Base-by-base conservation (phyloP, 176 grass and related monocot species). In the Musa beccarii region DNA sequence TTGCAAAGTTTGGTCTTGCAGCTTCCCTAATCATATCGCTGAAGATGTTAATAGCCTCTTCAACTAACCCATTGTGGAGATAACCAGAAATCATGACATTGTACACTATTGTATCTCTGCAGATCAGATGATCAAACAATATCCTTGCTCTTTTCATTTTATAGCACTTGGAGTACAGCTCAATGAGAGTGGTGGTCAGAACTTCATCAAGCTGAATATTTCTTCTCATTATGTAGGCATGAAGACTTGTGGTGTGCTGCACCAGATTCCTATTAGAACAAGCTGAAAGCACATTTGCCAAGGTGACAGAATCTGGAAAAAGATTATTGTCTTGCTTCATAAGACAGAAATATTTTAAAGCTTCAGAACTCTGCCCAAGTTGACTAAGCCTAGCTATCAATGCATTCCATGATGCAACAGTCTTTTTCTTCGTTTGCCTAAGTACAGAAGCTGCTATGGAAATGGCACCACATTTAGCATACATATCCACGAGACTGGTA, bases 171-270 rank as follows among this genome's bases (percentile, higher is more conserved):
- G 69, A 82, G 67, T 90, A 90, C 19, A 87, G 72, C 74, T 84
- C 62, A 11, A 90, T 87, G n/a, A 90, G 81, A 77, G 79, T 25
- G 73, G 88, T 90, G 79, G 28, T 50, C 84, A 90, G 84, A 87
- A 89, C 84, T 15, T 81, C 51, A 76, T 89, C 87, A 54, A 86
- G 20, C 34, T 52, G 78, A 61, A 89, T 82, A 79, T 1, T 79
- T 84, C 84, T 87, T 90, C 84, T 84, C 9, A 81, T 72, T n/a
- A 89, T 34, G 78, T 86, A 89, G 61, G 78, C 81, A 79, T 89
- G 87, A 55, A 89, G 76, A 75, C 84, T 76, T 68, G 84, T 79
- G 73, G 81, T 75, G 69, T 54, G 61, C 26, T 61, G 23, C 62
- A 16, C 71, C 76, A 76, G 74, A n/a, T 78, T 49, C 53, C 82